Evolutionary conservation across 2,329 filamentous ascomycete genomes (phyloP), one percentile per base, ranked within the genome.

Genomic region (Neodidymelliopsis sp.): DNA sequence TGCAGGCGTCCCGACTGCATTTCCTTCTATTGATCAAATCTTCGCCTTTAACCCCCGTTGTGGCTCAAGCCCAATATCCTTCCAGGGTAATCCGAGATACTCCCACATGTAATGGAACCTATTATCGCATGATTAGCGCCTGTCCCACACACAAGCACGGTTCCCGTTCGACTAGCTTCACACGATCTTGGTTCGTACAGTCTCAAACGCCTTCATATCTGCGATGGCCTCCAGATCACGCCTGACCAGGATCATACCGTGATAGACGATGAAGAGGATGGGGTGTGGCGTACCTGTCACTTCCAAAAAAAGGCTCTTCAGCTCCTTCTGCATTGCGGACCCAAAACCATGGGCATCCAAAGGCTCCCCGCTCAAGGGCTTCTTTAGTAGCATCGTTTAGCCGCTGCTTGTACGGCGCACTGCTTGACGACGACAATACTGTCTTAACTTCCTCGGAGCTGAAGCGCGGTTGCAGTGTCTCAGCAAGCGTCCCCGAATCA

Each of bases 311-410:
- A 0, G 86, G 83, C 74, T 89, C 85, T 37, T 78, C 78, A 46
- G 78, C 70, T 0, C 86, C 86, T 53, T 80, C 69, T 2, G 65
- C 68, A 59, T 87, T 84, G 13, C 77, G 79, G 3, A 85, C 88
- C 81, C 84, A 86, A 52, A 89, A 77, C 89, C 89, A 93, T 1
- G 90, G 90, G 38, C 84, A 84, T 0, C 90, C 90, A 70, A 89
- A 93, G 0, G 89, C 89, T 0, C 89, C 89, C 38, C 75, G 76
- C 27, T 83, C 80, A 12, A 90, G 69, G 0, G 83, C 87, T 56
- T 79, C 78, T 50, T 83, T 77, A 13, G 88, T 91, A 31, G 79
- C 79, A 4, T 72, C 75, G 49, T 80, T 80, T 20, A 90, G 72
- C n/a, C 66, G 72, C 47, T 79, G 71, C 64, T 84, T 84, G 59